A percentile compares a stretch with the other conserved stretches of the same genome.
These are phyloP conservation scores for Chaetomiaceae sp. DNA, from an alignment of 2,329 filamentous ascomycete species.

Conservation along the genomic window DNA sequence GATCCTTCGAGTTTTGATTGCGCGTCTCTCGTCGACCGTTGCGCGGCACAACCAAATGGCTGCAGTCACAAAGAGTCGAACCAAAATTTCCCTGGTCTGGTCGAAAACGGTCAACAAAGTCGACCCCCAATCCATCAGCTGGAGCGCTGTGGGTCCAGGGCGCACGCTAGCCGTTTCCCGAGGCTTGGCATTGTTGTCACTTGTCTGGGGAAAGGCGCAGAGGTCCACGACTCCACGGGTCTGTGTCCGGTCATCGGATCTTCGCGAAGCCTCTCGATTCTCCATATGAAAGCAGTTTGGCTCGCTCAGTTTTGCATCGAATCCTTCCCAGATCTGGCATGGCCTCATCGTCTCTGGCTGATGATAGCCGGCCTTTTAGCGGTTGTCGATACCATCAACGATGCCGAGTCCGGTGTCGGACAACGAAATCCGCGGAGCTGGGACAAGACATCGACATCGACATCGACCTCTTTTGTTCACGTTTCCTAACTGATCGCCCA, in stretches of 20 bases:
- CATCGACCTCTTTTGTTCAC: background rate
- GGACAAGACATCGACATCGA: background rate
- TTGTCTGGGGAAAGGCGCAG: constrained; percentile 16
- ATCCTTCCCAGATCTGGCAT: background rate
- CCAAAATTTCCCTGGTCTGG: background rate
- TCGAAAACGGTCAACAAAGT: background rate
- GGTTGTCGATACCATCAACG: background rate
- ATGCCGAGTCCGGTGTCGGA: constrained; percentile 4
- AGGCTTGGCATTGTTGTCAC: constrained; percentile 1
- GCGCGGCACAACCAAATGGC: background rate
- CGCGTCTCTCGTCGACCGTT: too few species aligned
- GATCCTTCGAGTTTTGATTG: too few species aligned
- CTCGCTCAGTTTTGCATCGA: background rate
- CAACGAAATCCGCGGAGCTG: background rate
- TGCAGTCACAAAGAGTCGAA: background rate
- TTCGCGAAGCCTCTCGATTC: background rate
- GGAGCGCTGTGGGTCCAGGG: background rate
- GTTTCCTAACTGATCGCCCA: background rate
- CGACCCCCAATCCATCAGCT: background rate
- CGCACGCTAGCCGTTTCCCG: background rate
- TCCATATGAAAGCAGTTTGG: background rate
- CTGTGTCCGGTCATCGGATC: constrained; percentile 5
- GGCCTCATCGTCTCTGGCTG: background rate
- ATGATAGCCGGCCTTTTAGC: background rate
- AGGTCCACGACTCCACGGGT: too few species aligned